These are phyloP conservation scores for Beauveria sp. DNA, from an alignment of 2,329 filamentous ascomycete genomes.

Conservation along the genomic window DNA sequence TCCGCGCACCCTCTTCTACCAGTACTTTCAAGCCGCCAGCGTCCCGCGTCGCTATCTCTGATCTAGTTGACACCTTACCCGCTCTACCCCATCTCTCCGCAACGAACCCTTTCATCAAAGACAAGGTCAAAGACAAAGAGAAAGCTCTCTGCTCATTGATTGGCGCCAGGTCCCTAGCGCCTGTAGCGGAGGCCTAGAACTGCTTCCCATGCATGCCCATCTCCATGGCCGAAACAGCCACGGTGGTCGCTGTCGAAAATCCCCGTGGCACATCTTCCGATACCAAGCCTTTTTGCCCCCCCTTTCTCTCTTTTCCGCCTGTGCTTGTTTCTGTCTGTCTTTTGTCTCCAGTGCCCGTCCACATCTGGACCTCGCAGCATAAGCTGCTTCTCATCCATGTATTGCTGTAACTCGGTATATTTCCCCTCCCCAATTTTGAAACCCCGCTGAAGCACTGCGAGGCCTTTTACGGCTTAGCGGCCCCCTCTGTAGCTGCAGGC, in stretches of 20 bases:
- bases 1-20: too few species aligned
- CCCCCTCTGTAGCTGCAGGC: slow-evolving; percentile 4
- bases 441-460: neutral
- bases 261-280: neutral
- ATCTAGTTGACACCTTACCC: too few species aligned
- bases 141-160: too few species aligned
- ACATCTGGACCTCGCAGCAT: neutral
- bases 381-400: neutral
- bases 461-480: neutral
- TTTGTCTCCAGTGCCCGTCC: too few species aligned
- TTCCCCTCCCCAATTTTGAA: neutral
- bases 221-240: slow-evolving; percentile 6
- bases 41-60: too few species aligned
- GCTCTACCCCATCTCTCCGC: too few species aligned
- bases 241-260: neutral
- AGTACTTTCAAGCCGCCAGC: too few species aligned
- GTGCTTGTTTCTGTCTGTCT: neutral
- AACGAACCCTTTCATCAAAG: too few species aligned
- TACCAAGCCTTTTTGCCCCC: too few species aligned
- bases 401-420: too few species aligned
- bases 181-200: neutral
- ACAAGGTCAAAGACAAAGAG: too few species aligned
- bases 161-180: neutral
- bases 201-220: neutral
- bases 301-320: neutral